A percentile compares a stretch with the other conserved stretches of the same genome.
Conservation (phyloP, 2,329 filamentous ascomycete genomes). For the Echinosphaeria canescens region DNA sequence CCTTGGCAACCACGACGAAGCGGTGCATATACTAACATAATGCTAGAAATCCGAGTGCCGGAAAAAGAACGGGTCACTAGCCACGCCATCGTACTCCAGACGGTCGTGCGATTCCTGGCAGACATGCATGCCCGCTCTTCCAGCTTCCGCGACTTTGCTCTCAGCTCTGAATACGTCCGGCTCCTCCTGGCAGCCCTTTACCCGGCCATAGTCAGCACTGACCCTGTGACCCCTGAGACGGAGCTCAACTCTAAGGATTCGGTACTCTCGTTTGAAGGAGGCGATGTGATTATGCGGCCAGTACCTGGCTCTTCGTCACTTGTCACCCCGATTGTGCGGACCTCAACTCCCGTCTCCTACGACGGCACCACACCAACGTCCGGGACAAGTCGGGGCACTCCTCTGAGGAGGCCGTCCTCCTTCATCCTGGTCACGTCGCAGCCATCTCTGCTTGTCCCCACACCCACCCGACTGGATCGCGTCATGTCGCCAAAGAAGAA, state of each 20-base stretch:
- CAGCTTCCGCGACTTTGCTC: conserved; percentile 64
- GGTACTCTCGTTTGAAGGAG: conserved; percentile 64
- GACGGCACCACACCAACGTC: conserved; percentile 25
- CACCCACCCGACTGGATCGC: conserved; percentile 38
- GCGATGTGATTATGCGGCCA: conserved; percentile 65
- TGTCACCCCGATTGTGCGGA: conserved; percentile 48
- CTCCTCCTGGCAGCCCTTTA: conserved; percentile 64
- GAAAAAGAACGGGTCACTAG: conserved; percentile 26
- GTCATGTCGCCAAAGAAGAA: conserved; percentile 36
- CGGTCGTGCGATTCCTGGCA: conserved; percentile 57
- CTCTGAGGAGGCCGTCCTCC: conserved; percentile 63
- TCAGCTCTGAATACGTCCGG: conserved; percentile 62
- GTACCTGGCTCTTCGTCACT: conserved; percentile 36
- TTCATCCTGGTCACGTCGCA: conserved; percentile 74
- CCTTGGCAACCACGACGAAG: neutral
- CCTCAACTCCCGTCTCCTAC: conserved; percentile 32
- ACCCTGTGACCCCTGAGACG: conserved; percentile 61
- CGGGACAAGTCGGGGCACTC: conserved; percentile 26
- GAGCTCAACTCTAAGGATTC: conserved; percentile 75
- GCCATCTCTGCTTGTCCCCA: conserved; percentile 31
- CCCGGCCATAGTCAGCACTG: conserved; percentile 70
- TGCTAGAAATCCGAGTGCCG: conserved; percentile 17
- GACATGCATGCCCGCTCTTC: conserved; percentile 58
- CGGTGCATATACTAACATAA: no score
- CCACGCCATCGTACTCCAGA: conserved; percentile 47